These are phyloP conservation scores for Alternaria sp. DNA, from an alignment of 2,329 filamentous ascomycete species.

Conservation along the genomic window DNA sequence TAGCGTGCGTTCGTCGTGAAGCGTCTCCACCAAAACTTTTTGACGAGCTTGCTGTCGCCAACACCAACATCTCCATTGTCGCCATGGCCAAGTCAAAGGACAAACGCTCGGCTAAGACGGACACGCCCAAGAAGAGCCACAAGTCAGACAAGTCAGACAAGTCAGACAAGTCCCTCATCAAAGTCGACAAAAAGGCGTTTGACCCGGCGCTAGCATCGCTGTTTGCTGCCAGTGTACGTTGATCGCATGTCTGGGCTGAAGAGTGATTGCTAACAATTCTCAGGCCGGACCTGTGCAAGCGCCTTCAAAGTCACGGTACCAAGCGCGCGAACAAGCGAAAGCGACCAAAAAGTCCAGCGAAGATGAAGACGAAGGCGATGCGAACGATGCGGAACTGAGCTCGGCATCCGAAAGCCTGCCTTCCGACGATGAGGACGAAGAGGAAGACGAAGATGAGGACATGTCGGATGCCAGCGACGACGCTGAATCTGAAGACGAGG, in stretches of 20 bases:
- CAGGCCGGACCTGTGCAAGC: conserved; percentile 48
- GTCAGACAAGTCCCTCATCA: conserved; percentile 28
- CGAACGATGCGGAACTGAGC: conserved; percentile 32
- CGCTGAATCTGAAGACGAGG: conserved; percentile 31
- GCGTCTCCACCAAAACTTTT: conserved; percentile 42
- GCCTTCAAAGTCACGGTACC: conserved; percentile 51
- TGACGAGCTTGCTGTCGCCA: conserved; percentile 17
- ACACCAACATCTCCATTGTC: conserved; percentile 14
- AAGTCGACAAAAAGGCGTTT: conserved; percentile 45
- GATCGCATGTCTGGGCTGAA: neutral
- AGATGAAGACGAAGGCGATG: conserved; percentile 61
- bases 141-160: conserved; percentile 22
- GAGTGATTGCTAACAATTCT: conserved; percentile 17
- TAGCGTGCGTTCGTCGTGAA: conserved; percentile 11
- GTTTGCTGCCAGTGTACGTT: conserved; percentile 53
- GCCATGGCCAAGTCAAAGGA: conserved; percentile 44
- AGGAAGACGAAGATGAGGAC: conserved; percentile 43
- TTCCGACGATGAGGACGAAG: conserved; percentile 25
- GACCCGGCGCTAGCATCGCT: conserved; percentile 56
- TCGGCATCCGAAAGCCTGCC: conserved; percentile 16
- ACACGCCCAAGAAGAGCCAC: conserved; percentile 14
- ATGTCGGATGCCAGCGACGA: conserved; percentile 30
- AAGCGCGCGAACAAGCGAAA: conserved; percentile 29
- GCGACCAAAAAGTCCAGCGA: conserved; percentile 45
- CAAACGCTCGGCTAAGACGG: conserved; percentile 28